Conservation (phyloP, 257 asterid genomes). For the Fraxinus anomala region DNA sequence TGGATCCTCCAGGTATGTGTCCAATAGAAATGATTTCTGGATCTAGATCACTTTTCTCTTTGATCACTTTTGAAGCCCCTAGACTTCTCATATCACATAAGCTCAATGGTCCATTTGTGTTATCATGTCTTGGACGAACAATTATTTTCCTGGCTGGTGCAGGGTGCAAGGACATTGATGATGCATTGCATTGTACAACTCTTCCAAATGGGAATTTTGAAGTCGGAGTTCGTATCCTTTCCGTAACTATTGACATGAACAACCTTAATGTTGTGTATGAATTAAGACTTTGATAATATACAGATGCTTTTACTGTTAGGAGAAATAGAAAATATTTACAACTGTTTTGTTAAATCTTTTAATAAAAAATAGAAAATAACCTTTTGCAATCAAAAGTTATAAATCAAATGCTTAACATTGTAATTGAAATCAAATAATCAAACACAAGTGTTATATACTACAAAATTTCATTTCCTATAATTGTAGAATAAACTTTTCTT, state of each 20-base stretch:
- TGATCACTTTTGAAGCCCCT: slow-evolving; percentile 17
- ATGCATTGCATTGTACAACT: slow-evolving; percentile 88
- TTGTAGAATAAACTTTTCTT: background rate
- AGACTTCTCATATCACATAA: slow-evolving; percentile 12
- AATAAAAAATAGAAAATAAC: background rate
- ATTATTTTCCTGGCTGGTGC: slow-evolving; percentile 36
- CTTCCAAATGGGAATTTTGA: slow-evolving; percentile 91
- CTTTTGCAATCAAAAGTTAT: background rate
- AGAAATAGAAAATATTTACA: background rate
- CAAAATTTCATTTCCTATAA: background rate
- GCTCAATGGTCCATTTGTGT: slow-evolving; percentile 12
- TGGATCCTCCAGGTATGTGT: slow-evolving; percentile 94
- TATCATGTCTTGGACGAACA: slow-evolving; percentile 18
- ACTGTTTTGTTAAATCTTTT: background rate
- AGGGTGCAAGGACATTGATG: slow-evolving; percentile 99
- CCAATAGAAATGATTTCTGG: slow-evolving; percentile 23
- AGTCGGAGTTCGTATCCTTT: slow-evolving; percentile 99
- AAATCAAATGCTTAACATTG: background rate
- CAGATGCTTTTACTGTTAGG: background rate
- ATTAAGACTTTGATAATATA: background rate
- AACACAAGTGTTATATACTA: background rate
- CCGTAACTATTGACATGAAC: background rate
- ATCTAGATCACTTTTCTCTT: slow-evolving; percentile 3
- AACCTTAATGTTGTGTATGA: background rate
- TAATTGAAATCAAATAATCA: background rate